These are phyloP conservation scores for Pouteria campechiana DNA, from an alignment of 179 eudicot genomes.

Conservation along the genomic window DNA sequence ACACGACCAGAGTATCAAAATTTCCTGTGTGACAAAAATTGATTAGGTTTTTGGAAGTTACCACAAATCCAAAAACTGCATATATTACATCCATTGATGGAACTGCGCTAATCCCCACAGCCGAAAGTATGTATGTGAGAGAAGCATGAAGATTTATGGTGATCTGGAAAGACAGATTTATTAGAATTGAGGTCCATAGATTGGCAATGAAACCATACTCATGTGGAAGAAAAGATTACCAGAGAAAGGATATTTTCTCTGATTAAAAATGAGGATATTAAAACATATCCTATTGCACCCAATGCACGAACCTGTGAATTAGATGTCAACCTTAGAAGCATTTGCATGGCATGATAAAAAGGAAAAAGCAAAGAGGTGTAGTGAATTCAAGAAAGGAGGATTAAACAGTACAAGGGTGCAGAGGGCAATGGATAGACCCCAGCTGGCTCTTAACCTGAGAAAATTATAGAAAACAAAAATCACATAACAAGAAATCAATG, in stretches of 20 bases:
- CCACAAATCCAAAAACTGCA: constrained; percentile 63
- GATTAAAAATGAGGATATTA: constrained; percentile 73
- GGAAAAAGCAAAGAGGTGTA: not conserved
- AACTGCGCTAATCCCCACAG: constrained; percentile 52
- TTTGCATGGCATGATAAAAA: not conserved
- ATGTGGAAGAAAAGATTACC: constrained; percentile 35
- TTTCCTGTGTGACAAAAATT: no score
- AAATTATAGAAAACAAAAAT: no score
- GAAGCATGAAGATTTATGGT: constrained; percentile 77
- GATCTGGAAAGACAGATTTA: constrained; percentile 27
- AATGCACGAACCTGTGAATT: constrained; percentile 59
- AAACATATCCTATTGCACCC: constrained; percentile 71
- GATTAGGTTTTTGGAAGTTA: constrained; percentile 13
- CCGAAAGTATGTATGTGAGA: constrained; percentile 43
- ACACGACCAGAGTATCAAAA: no score
- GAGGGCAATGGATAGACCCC: constrained; percentile 60
- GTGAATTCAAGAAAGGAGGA: constrained; percentile 6
- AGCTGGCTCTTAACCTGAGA: constrained; percentile 46
- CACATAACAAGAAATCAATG: no score
- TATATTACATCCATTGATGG: constrained; percentile 79
- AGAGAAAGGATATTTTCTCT: constrained; percentile 81
- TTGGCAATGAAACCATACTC: not conserved
- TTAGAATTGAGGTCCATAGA: not conserved
- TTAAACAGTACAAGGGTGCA: constrained; percentile 55
- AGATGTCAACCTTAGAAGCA: not conserved